Conservation (phyloP, 768 basidiomycete genomes). For the Cytidiella melzeri region DNA sequence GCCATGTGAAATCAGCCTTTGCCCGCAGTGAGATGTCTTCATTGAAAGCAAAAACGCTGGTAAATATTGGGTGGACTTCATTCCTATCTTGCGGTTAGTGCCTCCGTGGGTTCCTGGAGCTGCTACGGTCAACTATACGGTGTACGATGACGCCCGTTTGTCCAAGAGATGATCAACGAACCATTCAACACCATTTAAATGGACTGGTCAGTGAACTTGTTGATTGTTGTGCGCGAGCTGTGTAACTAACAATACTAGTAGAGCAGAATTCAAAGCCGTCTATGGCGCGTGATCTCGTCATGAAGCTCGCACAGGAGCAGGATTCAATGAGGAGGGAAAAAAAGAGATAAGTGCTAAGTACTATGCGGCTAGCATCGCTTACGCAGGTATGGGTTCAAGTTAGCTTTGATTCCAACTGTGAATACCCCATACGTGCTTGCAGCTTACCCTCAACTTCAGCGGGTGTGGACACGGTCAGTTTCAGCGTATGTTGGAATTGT, state of each 20-base stretch:
- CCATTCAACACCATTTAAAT: conserved; percentile 5
- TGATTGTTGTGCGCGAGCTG: background rate
- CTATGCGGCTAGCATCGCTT: background rate
- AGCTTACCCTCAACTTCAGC: background rate
- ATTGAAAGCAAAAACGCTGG: background rate
- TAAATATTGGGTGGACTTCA: conserved; percentile 6
- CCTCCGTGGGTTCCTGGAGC: conserved; percentile 11
- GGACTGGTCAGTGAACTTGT: conserved; percentile 1
- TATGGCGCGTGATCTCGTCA: background rate
- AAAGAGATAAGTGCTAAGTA: background rate
- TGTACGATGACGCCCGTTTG: background rate
- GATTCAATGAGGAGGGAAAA: background rate
- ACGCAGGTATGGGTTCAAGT: background rate
- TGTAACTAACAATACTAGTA: background rate
- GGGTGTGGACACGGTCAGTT: background rate
- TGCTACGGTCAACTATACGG: background rate
- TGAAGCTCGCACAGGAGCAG: background rate
- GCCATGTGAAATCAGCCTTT: too few relatives aligned
- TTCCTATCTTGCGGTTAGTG: conserved; percentile 3
- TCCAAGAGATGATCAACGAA: background rate
- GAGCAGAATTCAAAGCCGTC: background rate
- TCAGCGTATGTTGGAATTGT: background rate
- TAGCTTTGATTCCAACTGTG: background rate
- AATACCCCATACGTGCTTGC: background rate
- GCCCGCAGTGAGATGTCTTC: background rate